These are phyloP conservation scores for Ceratocystis alfenasii DNA, from an alignment of 2,329 filamentous ascomycete genomes.

Conservation along the genomic window DNA sequence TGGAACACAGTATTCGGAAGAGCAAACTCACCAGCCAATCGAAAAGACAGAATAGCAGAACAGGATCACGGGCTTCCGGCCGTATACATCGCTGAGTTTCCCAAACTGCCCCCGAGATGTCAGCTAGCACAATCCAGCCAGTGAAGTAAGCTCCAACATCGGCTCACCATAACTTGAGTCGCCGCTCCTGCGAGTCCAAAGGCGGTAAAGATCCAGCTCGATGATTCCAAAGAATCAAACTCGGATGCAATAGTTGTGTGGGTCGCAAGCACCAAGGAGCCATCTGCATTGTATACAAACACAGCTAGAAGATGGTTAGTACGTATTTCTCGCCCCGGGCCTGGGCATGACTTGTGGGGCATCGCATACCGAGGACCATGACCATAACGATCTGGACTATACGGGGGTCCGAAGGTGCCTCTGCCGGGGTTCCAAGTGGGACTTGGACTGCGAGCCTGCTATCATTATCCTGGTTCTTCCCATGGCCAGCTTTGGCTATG, in stretches of 20 bases:
- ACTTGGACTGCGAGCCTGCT: background rate
- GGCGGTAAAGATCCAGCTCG: conserved; percentile 33
- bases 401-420: background rate
- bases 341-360: background rate
- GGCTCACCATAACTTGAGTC: conserved; percentile 26
- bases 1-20: background rate
- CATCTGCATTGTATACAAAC: conserved; percentile 54
- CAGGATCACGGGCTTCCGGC: conserved; percentile 26
- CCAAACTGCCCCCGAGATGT: conserved; percentile 25
- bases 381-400: conserved; percentile 19
- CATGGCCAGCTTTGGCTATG: background rate
- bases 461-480: background rate
- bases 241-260: conserved; percentile 51
- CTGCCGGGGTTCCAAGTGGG: background rate
- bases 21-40: conserved; percentile 25
- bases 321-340: background rate
- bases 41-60: conserved; percentile 27
- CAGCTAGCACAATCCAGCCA: background rate
- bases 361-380: conserved; percentile 24
- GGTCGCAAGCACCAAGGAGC: conserved; percentile 53
- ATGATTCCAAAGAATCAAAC: conserved; percentile 44
- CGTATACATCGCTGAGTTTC: conserved; percentile 28
- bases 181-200: conserved; percentile 29
- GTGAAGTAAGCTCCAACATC: background rate
- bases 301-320: conserved; percentile 26